Conservation (phyloP, 805 yeast species). For the Kregervanrija delftensis region DNA sequence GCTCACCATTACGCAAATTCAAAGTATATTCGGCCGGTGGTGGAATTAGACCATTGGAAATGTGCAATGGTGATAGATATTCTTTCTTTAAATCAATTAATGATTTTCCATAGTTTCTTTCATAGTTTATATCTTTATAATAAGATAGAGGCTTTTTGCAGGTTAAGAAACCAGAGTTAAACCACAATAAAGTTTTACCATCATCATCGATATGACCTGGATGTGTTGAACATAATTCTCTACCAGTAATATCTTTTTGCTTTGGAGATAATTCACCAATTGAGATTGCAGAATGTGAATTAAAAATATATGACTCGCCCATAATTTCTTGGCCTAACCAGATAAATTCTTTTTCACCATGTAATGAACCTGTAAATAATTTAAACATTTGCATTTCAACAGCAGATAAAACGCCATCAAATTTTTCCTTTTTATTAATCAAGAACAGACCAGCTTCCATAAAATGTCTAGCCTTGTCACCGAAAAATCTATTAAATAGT, state of each 20-base stretch:
- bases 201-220: constrained; percentile 57
- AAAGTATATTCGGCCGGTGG: constrained; percentile 37
- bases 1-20: constrained; percentile 31
- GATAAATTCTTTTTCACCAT: constrained; percentile 76
- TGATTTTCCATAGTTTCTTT: constrained; percentile 20
- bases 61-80: constrained; percentile 34
- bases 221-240: constrained; percentile 53
- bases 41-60: constrained; percentile 44
- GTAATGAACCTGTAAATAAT: constrained; percentile 43
- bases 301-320: constrained; percentile 49
- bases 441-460: constrained; percentile 45
- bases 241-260: constrained; percentile 10
- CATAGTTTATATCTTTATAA: constrained; percentile 30
- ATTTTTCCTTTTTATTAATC: constrained; percentile 42
- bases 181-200: constrained; percentile 49
- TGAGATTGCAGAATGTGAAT: constrained; percentile 48
- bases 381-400: constrained; percentile 35
- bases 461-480: constrained; percentile 34
- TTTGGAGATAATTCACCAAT: constrained; percentile 35
- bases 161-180: constrained; percentile 61
- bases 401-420: constrained; percentile 40
- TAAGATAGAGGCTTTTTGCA: constrained; percentile 44
- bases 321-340: constrained; percentile 61
- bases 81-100: constrained; percentile 28
- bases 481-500: constrained; percentile 35